Percentiles rank a stretch among this genome's conserved stretches.
Evolutionary conservation across 805 yeast genomes (phyloP).

Genomic region (Zygotorulaspora danielsina): DNA sequence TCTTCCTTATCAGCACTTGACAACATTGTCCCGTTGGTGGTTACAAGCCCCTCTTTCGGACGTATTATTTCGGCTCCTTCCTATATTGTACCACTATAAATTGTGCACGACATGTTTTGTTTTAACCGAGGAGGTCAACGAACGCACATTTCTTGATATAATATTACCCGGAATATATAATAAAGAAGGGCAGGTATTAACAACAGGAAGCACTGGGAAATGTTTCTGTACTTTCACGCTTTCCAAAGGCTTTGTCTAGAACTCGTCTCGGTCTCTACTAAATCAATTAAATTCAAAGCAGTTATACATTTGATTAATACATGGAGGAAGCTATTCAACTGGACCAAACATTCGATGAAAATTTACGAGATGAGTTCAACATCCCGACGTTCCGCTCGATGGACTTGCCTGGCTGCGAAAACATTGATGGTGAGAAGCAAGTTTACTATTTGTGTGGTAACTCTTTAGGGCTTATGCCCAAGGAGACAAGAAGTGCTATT

Average conservation of each 20-base stretch:
- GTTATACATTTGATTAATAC: too few relatives aligned
- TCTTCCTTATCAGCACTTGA: slow-evolving; percentile 1
- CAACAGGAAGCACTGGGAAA: not conserved
- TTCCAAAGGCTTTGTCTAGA: too few relatives aligned
- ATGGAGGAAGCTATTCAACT: slow-evolving; percentile 31
- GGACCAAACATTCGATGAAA: slow-evolving; percentile 40
- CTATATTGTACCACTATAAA: not conserved
- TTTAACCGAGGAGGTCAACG: slow-evolving; percentile 3
- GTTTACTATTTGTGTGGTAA: slow-evolving; percentile 81
- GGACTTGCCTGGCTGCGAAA: slow-evolving; percentile 41
- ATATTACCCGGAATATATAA: not conserved
- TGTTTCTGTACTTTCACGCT: too few relatives aligned
- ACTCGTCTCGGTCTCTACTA: too few relatives aligned
- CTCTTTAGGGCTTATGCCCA: slow-evolving; percentile 90
- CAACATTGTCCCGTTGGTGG: not conserved
- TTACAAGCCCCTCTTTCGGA: not conserved
- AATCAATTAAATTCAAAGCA: too few relatives aligned
- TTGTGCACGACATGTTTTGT: not conserved
- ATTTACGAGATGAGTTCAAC: slow-evolving; percentile 46
- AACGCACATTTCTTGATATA: not conserved
- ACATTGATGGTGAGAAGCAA: slow-evolving; percentile 6
- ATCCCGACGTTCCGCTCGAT: slow-evolving; percentile 65
- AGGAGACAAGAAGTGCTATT: slow-evolving; percentile 51
- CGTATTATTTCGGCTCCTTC: not conserved
- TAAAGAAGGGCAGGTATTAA: not conserved